A percentile compares a stretch with the other conserved stretches of the same genome.
Conservation (phyloP, 176 grass and related monocot genomes). For the Avena insularis region DNA sequence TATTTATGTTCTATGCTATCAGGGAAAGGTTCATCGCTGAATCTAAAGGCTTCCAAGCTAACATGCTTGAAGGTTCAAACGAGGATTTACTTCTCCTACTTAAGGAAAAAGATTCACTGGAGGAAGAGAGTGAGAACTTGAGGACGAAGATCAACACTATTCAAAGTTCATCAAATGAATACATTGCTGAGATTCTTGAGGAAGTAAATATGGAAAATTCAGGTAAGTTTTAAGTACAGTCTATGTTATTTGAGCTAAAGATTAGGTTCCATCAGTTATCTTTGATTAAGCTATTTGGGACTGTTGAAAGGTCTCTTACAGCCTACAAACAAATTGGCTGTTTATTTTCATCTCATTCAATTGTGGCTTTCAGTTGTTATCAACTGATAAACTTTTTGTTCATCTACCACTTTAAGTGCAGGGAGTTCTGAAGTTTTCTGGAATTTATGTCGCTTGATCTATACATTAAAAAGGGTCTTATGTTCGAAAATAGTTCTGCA, state of each 20-base stretch:
- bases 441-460: neutral
- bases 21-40: constrained; percentile 76
- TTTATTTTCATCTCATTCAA: constrained; percentile 36
- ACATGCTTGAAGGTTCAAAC: constrained; percentile 43
- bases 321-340: neutral
- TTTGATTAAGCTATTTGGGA: constrained; percentile 22
- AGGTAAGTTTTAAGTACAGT: constrained; percentile 43
- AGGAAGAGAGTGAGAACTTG: constrained; percentile 60
- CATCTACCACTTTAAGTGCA: constrained; percentile 10
- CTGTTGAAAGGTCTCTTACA: constrained; percentile 16
- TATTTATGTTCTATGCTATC: constrained; percentile 33
- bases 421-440: constrained; percentile 15
- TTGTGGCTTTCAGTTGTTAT: neutral
- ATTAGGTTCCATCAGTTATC: neutral
- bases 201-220: constrained; percentile 68
- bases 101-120: constrained; percentile 64
- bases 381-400: neutral
- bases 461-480: neutral
- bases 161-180: constrained; percentile 71
- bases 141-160: constrained; percentile 65
- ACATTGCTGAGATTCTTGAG: constrained; percentile 81
- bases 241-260: constrained; percentile 30
- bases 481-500: neutral
- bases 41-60: constrained; percentile 65
- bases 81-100: constrained; percentile 56